Percentiles rank a stretch among this genome's conserved stretches.
Evolutionary conservation across 768 basidiomycete genomes (phyloP).

Genomic region (Phylloporus rhodoxanthus): DNA sequence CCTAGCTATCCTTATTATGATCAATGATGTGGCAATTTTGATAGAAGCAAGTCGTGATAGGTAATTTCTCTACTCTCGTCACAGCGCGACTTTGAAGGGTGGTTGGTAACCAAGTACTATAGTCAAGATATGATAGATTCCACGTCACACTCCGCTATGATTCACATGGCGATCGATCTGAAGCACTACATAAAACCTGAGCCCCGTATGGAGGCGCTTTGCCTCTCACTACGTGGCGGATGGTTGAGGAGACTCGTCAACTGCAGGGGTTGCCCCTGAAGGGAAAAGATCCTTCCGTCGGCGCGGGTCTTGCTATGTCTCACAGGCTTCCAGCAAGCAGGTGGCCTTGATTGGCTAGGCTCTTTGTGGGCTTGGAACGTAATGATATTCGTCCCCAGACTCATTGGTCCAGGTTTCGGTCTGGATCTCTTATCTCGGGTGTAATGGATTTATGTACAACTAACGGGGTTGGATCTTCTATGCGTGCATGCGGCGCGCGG

Average conservation of each 20-base stretch:
- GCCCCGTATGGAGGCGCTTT: background rate
- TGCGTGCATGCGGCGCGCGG: background rate
- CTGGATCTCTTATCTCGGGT: background rate
- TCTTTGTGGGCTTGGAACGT: background rate
- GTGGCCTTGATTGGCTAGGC: background rate
- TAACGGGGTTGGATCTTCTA: background rate
- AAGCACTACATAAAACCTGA: background rate
- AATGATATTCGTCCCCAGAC: background rate
- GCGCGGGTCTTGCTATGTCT: background rate
- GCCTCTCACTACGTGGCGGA: background rate
- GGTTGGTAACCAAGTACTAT: background rate
- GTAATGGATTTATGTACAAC: background rate
- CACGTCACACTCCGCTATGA: background rate
- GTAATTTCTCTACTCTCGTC: background rate
- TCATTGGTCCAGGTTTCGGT: background rate
- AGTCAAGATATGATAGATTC: background rate
- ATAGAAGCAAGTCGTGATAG: background rate
- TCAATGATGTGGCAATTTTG: background rate
- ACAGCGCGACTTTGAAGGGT: background rate
- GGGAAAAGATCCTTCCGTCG: slow-evolving; percentile 2
- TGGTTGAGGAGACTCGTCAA: background rate
- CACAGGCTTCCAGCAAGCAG: background rate
- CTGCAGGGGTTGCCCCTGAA: background rate
- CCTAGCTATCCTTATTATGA: background rate
- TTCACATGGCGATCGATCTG: background rate